A percentile compares a stretch with the other conserved stretches of the same genome.
Evolutionary conservation across 2,329 filamentous ascomycete species (phyloP).

Genomic region (Penicillium glabrum): DNA sequence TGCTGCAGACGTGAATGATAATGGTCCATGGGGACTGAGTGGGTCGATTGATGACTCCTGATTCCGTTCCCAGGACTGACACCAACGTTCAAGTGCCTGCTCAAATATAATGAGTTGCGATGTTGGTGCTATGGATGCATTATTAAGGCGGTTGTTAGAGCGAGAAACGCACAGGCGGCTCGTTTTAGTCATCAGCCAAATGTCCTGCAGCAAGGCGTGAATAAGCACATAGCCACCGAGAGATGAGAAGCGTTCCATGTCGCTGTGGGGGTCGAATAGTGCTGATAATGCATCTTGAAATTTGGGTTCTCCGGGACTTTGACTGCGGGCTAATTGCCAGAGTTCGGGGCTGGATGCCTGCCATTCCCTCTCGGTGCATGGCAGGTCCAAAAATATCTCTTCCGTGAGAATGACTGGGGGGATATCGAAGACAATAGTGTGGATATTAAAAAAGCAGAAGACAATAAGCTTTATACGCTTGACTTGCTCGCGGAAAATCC

Average conservation of each 20-base stretch:
- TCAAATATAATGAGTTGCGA: constrained; percentile 28
- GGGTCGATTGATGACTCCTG: constrained; percentile 36
- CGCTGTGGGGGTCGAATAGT: constrained; percentile 22
- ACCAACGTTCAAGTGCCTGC: constrained; percentile 36
- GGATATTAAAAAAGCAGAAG: constrained; percentile 37
- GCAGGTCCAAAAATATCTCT: constrained; percentile 31
- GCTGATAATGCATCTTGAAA: constrained; percentile 29
- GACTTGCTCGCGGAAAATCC: constrained; percentile 30
- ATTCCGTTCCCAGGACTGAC: constrained; percentile 37
- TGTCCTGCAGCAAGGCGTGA: constrained; percentile 34
- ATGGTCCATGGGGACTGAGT: constrained; percentile 33
- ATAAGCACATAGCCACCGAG: constrained; percentile 35
- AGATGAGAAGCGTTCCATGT: constrained; percentile 30
- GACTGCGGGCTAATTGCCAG: constrained; percentile 27
- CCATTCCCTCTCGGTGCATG: constrained; percentile 35
- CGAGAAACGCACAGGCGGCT: constrained; percentile 25
- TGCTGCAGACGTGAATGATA: constrained; percentile 36
- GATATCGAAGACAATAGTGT: constrained; percentile 37
- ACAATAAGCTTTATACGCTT: constrained; percentile 36
- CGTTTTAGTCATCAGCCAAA: constrained; percentile 36
- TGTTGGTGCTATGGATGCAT: constrained; percentile 21
- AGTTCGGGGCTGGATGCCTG: constrained; percentile 22
- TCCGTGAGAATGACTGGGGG: constrained; percentile 33
- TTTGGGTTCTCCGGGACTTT: constrained; percentile 25
- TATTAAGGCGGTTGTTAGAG: constrained; percentile 10